Evolutionary conservation across 163 green algal genomes (phyloP).

Genomic region (Prototheca cutis): DNA sequence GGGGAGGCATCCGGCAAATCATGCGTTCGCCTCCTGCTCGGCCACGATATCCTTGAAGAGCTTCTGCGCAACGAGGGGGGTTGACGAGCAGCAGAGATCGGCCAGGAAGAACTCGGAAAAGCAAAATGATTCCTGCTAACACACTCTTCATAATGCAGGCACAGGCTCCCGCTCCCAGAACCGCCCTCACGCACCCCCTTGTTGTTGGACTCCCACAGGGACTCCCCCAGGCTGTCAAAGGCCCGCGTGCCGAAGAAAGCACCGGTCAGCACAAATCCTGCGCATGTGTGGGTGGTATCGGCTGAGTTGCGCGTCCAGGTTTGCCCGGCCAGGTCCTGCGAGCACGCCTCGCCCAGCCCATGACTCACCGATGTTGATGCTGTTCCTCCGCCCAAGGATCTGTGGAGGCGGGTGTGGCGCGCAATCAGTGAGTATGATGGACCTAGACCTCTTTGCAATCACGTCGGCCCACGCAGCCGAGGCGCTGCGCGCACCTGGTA

Average conservation of each 20-base stretch:
- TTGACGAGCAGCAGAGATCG: not conserved
- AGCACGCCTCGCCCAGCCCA: no score
- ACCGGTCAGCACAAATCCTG: not conserved
- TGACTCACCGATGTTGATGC: slow-evolving; percentile 37
- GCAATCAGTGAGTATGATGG: no score
- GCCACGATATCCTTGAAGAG: slow-evolving; percentile 37
- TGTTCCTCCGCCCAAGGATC: slow-evolving; percentile 40
- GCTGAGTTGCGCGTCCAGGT: no score
- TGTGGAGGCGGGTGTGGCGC: slow-evolving; percentile 15
- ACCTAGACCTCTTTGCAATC: no score
- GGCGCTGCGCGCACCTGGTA: slow-evolving; percentile 17
- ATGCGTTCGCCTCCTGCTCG: slow-evolving; percentile 1
- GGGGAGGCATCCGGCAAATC: no score
- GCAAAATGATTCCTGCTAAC: no score
- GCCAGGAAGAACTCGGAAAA: not conserved
- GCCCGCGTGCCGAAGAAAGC: slow-evolving; percentile 12
- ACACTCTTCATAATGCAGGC: no score
- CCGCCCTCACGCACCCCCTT: slow-evolving; percentile 24
- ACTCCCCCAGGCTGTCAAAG: slow-evolving; percentile 26
- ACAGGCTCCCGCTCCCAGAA: no score
- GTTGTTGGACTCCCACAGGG: slow-evolving; percentile 45
- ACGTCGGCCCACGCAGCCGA: no score
- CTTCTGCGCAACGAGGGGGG: slow-evolving; percentile 20
- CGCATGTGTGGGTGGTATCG: not conserved
- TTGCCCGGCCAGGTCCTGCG: no score